Conservation (phyloP, 2,329 filamentous ascomycete genomes). For the Erysiphe pulchra region DNA sequence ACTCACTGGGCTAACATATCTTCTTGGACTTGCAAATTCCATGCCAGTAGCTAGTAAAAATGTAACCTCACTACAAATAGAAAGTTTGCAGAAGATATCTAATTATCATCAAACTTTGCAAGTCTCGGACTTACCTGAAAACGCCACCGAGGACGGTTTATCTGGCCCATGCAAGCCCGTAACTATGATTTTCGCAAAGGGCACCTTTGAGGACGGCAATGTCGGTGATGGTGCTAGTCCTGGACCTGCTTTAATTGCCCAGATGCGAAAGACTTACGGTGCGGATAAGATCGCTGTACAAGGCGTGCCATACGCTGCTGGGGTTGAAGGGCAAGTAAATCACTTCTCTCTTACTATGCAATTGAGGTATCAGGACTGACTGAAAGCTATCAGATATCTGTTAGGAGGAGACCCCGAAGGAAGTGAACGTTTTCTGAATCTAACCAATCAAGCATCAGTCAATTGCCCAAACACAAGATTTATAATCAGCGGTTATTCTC, state of each 20-base stretch:
- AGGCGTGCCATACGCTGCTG: constrained; percentile 8
- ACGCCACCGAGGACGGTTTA: neutral
- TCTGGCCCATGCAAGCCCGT: neutral
- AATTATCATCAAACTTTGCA: neutral
- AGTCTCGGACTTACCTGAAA: neutral
- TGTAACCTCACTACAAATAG: neutral
- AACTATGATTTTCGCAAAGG: constrained; percentile 20
- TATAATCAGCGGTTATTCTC: neutral
- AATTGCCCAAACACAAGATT: neutral
- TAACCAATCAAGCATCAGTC: neutral
- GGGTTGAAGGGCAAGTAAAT: neutral
- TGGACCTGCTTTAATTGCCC: constrained; percentile 1
- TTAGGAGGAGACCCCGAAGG: neutral
- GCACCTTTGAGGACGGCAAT: constrained; percentile 22
- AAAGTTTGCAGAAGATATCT: neutral
- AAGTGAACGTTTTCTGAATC: neutral
- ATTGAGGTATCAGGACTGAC: neutral
- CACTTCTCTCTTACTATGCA: neutral
- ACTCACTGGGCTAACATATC: no score
- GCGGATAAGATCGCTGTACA: constrained; percentile 9
- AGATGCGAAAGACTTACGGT: constrained; percentile 1
- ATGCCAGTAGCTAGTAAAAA: neutral
- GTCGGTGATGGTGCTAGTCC: constrained; percentile 15
- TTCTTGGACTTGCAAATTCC: neutral
- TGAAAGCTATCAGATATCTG: neutral